These are phyloP conservation scores for Scedosporium apiospermum DNA, from an alignment of 2,329 filamentous ascomycete genomes.

Conservation along the genomic window DNA sequence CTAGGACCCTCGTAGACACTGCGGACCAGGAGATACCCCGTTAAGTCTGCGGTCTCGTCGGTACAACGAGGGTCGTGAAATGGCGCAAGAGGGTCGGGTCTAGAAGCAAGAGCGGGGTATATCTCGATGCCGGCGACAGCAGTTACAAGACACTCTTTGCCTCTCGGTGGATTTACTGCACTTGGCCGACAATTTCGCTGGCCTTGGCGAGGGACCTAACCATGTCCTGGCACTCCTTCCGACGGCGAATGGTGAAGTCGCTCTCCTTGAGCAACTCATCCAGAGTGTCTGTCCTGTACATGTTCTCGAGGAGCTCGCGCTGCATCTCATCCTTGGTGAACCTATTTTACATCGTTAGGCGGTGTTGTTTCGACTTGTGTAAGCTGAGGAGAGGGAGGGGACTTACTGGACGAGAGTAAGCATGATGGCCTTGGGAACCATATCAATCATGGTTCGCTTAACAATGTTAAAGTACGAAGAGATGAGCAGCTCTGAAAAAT, in stretches of 20 bases:
- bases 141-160: too few relatives aligned
- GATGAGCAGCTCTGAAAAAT: slow-evolving; percentile 70
- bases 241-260: slow-evolving; percentile 86
- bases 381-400: background rate
- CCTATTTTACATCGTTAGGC: slow-evolving; percentile 31
- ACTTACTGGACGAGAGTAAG: slow-evolving; percentile 88
- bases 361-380: background rate
- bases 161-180: slow-evolving; percentile 36
- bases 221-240: slow-evolving; percentile 99
- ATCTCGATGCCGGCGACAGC: too few relatives aligned
- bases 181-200: slow-evolving; percentile 88
- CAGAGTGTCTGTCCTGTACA: slow-evolving; percentile 85
- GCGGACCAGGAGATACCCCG: too few relatives aligned
- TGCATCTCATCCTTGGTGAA: slow-evolving; percentile 99
- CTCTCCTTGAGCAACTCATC: slow-evolving; percentile 96
- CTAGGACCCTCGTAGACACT: too few relatives aligned
- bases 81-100: too few relatives aligned
- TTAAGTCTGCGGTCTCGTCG: too few relatives aligned
- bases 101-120: too few relatives aligned
- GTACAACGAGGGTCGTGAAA: too few relatives aligned
- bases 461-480: slow-evolving; percentile 98
- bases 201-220: slow-evolving; percentile 85
- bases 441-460: slow-evolving; percentile 96
- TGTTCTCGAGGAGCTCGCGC: slow-evolving; percentile 88
- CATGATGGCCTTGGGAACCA: slow-evolving; percentile 99